phyloP scores from a whole-genome alignment of 2,329 filamentous ascomycete genomes.

The Epichloe aotearoae region DNA sequence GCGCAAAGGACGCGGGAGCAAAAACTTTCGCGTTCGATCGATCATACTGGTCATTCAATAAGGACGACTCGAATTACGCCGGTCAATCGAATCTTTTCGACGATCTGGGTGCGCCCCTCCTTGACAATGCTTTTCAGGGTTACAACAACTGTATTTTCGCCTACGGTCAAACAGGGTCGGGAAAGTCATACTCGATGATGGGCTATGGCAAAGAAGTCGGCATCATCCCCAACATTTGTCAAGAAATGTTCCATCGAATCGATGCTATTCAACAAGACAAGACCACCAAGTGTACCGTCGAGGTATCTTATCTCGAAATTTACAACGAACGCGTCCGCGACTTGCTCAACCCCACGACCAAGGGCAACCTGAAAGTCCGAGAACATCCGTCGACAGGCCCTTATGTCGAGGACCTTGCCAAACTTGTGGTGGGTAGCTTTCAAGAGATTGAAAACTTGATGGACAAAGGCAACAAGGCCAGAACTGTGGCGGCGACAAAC shows the following conservation, averaged over 20 bases:
- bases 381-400: conserved; percentile 96
- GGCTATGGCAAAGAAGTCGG: conserved; percentile 92
- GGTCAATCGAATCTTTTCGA: conserved; percentile 80
- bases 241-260: conserved; percentile 93
- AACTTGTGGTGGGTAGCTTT: conserved; percentile 86
- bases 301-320: conserved; percentile 97
- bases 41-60: conserved; percentile 97
- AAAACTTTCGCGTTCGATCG: conserved; percentile 94
- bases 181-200: conserved; percentile 99
- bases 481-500: conserved; percentile 95
- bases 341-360: conserved; percentile 85
- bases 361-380: conserved; percentile 91
- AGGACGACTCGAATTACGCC: conserved; percentile 67
- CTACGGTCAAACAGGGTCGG: conserved; percentile 94
- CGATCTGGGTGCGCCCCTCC: conserved; percentile 75
- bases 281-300: conserved; percentile 77
- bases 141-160: conserved; percentile 99
- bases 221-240: conserved; percentile 93
- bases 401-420: conserved; percentile 95
- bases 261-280: conserved; percentile 55
- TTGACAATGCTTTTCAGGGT: conserved; percentile 95
- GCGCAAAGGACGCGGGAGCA: conserved; percentile 53
- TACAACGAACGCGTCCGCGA: conserved; percentile 98
- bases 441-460: conserved; percentile 93
- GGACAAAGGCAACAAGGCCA: conserved; percentile 98